Evolutionary conservation across 192 early-diverging fungal genomes (phyloP), one percentile per base, ranked within the genome.

Genomic region (Chytriomyces confervae): DNA sequence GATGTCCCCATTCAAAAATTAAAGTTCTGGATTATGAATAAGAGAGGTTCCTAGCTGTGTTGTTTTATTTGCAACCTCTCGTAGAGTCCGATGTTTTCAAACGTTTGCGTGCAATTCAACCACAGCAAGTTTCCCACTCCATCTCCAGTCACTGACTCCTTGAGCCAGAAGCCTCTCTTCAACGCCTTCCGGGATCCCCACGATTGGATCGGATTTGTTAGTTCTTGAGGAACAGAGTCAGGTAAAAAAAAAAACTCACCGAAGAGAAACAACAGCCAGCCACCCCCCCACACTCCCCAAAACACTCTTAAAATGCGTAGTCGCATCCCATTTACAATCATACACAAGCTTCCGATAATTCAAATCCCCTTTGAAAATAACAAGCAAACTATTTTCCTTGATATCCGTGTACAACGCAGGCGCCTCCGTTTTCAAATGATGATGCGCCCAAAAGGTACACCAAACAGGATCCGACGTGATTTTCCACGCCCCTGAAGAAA

Each of bases 331-430:
- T 24, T 93, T 82, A 77, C 91, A 92, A 75, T 98, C 97, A 82
- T 95, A 95, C n/a, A 94, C 89, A 44, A 96, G 72, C 81, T 99
- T 99, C 61, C 96, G 88, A 81, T 95, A 98, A 85, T 98, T 99
- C 72, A 99, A 81, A 77, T 99, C 97, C 48, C 97, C 97, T 82
- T 99, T 99, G 80, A 96, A 98, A 13, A 99, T 89, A 53, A 94
- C 85, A 24, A 95, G 61, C 44, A 91, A 84, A 1, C 94, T 18
- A 82, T 50, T 84, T 79, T 13, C 66, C 65, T 49, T 86, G 75
- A 85, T 89, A 81, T 89, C 82, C 6, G 80, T 61, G 82, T 88
- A 96, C 11, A 97, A 78, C 24, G 88, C 88, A 24, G 88, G 86
- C 20, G 89, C 91, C 61, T 86, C 84, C 2, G 86, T 89, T 8